Percentiles rank a stretch among this genome's conserved stretches.
phyloP scores from a whole-genome alignment of 495 filamentous ascomycete genomes.

The Aspergillus panamensis region DNA sequence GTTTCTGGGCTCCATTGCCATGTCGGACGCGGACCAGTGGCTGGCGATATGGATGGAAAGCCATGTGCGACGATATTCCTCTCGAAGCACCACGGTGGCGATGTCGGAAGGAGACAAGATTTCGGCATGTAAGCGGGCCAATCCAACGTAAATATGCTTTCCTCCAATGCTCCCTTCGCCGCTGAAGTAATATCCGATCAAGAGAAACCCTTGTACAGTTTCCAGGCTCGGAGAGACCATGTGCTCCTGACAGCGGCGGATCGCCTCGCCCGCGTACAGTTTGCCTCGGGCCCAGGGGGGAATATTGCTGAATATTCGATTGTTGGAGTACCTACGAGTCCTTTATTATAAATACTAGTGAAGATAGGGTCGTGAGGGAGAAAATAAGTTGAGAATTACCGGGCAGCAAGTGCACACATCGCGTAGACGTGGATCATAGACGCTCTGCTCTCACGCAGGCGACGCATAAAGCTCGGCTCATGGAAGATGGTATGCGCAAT shows the following conservation, averaged over 20 bases:
- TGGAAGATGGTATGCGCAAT: constrained; percentile 27
- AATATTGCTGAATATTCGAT: constrained; percentile 10
- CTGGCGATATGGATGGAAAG: constrained; percentile 22
- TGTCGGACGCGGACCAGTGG: constrained; percentile 24
- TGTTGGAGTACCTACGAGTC: constrained; percentile 19
- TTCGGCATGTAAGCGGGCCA: constrained; percentile 26
- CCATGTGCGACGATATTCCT: constrained; percentile 23
- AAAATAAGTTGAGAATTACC: constrained; percentile 9
- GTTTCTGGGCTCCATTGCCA: constrained; percentile 19
- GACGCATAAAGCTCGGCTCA: constrained; percentile 21
- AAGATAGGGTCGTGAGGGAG: neutral
- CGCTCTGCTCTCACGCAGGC: constrained; percentile 19
- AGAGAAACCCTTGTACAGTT: constrained; percentile 21
- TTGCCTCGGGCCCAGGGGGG: constrained; percentile 21
- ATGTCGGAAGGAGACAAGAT: constrained; percentile 3
- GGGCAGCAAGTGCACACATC: constrained; percentile 27
- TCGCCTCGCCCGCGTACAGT: constrained; percentile 13
- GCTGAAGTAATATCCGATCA: constrained; percentile 22
- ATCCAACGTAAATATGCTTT: constrained; percentile 25
- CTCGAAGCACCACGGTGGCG: constrained; percentile 10
- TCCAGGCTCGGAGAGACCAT: constrained; percentile 21
- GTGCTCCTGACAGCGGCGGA: constrained; percentile 10
- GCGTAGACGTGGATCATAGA: constrained; percentile 21
- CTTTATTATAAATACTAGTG: neutral
- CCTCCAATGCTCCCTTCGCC: constrained; percentile 22